Evolutionary conservation across 2,329 filamentous ascomycete genomes (phyloP).

Genomic region (Aspergillus intermedius): DNA sequence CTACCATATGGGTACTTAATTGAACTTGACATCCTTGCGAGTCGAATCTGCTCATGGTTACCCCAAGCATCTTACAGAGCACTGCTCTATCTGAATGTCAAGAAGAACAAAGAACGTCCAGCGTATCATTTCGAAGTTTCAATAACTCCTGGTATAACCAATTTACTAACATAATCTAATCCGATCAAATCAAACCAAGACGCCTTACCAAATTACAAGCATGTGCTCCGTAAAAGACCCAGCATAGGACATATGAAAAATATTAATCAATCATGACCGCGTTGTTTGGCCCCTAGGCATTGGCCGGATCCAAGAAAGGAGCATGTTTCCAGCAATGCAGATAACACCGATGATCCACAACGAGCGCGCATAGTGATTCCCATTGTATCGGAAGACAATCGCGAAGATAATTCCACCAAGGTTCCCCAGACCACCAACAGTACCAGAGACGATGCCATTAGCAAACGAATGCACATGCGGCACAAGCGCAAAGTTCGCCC

Average conservation of each 20-base stretch:
- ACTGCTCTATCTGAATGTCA: too few relatives aligned
- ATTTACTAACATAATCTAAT: too few relatives aligned
- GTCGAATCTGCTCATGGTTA: too few relatives aligned
- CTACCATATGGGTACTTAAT: too few relatives aligned
- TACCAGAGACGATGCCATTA: constrained; percentile 72
- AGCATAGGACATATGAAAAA: neutral
- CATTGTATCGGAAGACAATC: constrained; percentile 71
- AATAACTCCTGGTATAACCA: too few relatives aligned
- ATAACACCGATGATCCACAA: constrained; percentile 81
- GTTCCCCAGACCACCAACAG: constrained; percentile 75
- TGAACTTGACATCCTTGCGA: too few relatives aligned
- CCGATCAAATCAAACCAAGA: too few relatives aligned
- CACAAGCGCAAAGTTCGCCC: constrained; percentile 77
- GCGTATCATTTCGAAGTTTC: too few relatives aligned
- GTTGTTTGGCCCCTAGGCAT: constrained; percentile 48
- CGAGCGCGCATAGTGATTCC: constrained; percentile 59
- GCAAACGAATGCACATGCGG: constrained; percentile 78
- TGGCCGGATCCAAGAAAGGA: constrained; percentile 58
- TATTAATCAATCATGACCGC: neutral
- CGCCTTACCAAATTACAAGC: too few relatives aligned
- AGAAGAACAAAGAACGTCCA: too few relatives aligned
- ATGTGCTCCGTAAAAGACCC: neutral
- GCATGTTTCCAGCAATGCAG: constrained; percentile 62
- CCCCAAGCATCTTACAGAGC: too few relatives aligned
- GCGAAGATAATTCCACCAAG: constrained; percentile 80